Base-by-base conservation (phyloP, 805 yeast species). In the Candida boleticola region DNA sequence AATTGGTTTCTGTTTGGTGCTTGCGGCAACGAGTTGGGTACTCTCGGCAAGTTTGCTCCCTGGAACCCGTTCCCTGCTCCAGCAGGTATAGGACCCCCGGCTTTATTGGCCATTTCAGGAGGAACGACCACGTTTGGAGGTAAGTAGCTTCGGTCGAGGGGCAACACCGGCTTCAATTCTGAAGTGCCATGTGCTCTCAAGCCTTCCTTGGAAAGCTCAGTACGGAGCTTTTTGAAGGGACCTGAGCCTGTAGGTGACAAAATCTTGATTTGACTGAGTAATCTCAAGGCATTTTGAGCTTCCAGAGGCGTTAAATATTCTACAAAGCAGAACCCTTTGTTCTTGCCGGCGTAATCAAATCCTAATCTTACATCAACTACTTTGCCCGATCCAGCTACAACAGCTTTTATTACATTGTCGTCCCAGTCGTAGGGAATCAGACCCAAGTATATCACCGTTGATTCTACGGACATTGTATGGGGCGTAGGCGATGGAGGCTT, bases 341-440 rank as follows among this genome's bases (percentile, higher is more conserved):
- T 77, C 47, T 77, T 76, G 9, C 82, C 79, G 9, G 74, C 75
- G 54, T 71, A 68, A 55, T 79, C 79, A 71, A 69, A 73, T 63
- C 83, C 73, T 61, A 83, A 60, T 50, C 87, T 72, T 6, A 84
- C 83, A 48, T 82, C 87, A 13, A 81, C 80, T 20, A 85, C 77
- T 2, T 77, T 76, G 1, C 93, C 93, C 7, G 85, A 73, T 1
- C 90, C 90, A 41, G 85, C 81, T 19, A 84, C 82, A 9, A 85
- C 71, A 5, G 73, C 77, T 40, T 80, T 76, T 27, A 85, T 67
- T 13, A 74, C 77, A 39, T 77, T 77, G 42, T 77, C 82, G 47
- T 73, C 80, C 93, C 93, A 85, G 46, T 81, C 82, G 49, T 74
- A 75, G 0, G 93, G 93, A 21, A 85, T 64, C 50, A 75, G 77